These are phyloP conservation scores for Aeschynomene evenia DNA, from an alignment of 306 rosid genomes.

Conservation along the genomic window DNA sequence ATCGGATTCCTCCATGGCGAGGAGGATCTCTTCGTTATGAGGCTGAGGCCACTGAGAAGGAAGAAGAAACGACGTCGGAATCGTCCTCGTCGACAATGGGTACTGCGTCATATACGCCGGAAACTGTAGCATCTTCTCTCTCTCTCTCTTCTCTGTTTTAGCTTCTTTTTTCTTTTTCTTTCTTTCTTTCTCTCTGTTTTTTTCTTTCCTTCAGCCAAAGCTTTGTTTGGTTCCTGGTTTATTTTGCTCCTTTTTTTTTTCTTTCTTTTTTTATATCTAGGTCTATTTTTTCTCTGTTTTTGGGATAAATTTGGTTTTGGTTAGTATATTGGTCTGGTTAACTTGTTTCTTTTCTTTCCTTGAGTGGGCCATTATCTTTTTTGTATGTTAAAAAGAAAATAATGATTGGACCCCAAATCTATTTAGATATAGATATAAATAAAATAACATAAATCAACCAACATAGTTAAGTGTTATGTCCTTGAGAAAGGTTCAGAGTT, in stretches of 20 bases:
- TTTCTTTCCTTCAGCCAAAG: not conserved
- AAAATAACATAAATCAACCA: too few species aligned
- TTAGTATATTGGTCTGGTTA: too few species aligned
- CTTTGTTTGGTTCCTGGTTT: not conserved
- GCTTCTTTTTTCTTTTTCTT: too few species aligned
- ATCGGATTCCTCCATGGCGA: conserved; percentile 89
- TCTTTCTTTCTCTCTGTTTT: not conserved
- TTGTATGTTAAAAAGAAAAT: too few species aligned
- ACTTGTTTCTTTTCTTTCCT: too few species aligned
- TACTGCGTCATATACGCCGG: conserved; percentile 93
- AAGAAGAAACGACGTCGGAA: conserved; percentile 80
- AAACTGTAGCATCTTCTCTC: conserved; percentile 67
- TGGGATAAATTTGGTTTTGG: too few species aligned
- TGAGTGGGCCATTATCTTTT: too few species aligned
- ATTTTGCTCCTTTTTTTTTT: not conserved
- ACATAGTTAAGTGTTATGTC: too few species aligned
- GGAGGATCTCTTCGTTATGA: conserved; percentile 85
- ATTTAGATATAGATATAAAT: too few species aligned
- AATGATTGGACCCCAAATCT: too few species aligned
- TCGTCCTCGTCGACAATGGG: conserved; percentile 68
- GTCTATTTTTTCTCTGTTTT: not conserved
- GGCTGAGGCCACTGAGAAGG: conserved; percentile 96
- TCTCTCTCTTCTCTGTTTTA: not conserved
- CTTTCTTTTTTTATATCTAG: too few species aligned
- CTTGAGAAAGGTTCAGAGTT: too few species aligned